Evolutionary conservation across 2,329 filamentous ascomycete genomes (phyloP), one percentile per base, ranked within the genome.

Genomic region (Niveomyces coronatus): DNA sequence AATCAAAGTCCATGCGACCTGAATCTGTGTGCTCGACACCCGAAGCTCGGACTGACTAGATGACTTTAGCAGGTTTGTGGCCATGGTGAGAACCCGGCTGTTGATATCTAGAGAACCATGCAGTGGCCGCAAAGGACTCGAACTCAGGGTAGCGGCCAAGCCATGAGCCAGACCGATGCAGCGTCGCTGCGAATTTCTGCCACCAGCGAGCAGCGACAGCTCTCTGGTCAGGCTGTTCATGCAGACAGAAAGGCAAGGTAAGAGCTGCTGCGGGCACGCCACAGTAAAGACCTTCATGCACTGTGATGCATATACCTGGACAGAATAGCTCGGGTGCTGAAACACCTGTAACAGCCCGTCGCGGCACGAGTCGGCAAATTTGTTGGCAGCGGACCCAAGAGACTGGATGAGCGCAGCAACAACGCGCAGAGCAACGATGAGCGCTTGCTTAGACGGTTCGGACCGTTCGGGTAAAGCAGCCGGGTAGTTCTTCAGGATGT

Each of bases 71-170:
- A 98, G 67, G 27, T 85, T 84, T 0, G 88, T 96, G 1, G 91
- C 88, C 65, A 95, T 87, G 7, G 85, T 83, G 41, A 96, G 71
- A 10, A 96, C 85, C 22, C 86, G 76, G 43, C 88, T 93, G 57
- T 94, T 94, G 40, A 96, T 85, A 53, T 98, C 91, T 2, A 96
- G 82, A 1, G 91, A 95, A 10, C 91, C 89, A 56, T 96, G 91
- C 3, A 98, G 68, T 1, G 91, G 89, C 44, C 93, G 85, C 23
- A 82, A 67, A 9, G 85, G 84, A 30, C 88, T 94, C 3, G 86
- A 89, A 54, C 89, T 95, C 37, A 98, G 71, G 43, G 91, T 82
- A 10, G 89, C 85, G 17, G 91, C 87, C 39, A 98, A 70, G 5
- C 87, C 89, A 60, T 95, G 86, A 1, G 91, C 86, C 55, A 93